phyloP scores from a whole-genome alignment of 352 stramenopile genomes.

The Globisporangium splendens region DNA sequence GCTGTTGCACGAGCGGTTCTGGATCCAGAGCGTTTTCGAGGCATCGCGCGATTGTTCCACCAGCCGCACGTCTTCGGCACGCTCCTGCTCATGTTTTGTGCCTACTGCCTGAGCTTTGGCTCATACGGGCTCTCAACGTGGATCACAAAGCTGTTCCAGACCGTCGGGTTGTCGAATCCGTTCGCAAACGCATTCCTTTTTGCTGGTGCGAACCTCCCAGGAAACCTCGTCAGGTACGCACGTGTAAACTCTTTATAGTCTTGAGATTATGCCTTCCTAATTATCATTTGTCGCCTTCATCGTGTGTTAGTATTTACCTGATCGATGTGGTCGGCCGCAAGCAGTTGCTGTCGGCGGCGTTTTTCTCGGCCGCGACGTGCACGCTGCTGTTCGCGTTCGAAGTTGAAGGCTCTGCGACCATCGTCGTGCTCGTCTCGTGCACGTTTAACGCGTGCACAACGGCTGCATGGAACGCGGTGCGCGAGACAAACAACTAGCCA shows the following conservation, averaged over 20 bases:
- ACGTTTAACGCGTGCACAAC: constrained; percentile 91
- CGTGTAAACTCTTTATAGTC: neutral
- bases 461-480: constrained; percentile 87
- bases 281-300: too few relatives aligned
- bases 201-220: constrained; percentile 87
- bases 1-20: constrained; percentile 53
- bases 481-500: neutral
- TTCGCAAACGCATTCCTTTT: constrained; percentile 94
- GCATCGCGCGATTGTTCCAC: constrained; percentile 49
- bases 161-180: constrained; percentile 78
- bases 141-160: constrained; percentile 92
- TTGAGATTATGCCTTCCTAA: neutral
- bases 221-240: constrained; percentile 80
- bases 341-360: constrained; percentile 54
- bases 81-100: constrained; percentile 63
- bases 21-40: constrained; percentile 55
- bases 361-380: constrained; percentile 63
- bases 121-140: constrained; percentile 92
- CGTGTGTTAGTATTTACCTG: constrained; percentile 65
- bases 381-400: constrained; percentile 83
- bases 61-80: constrained; percentile 37
- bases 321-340: constrained; percentile 73
- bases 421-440: constrained; percentile 86
- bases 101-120: constrained; percentile 81
- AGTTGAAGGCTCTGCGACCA: constrained; percentile 48